Percentiles rank a stretch among this genome's conserved stretches.
Conservation (phyloP, 305 asterid genomes). For the Salvia sclarea region DNA sequence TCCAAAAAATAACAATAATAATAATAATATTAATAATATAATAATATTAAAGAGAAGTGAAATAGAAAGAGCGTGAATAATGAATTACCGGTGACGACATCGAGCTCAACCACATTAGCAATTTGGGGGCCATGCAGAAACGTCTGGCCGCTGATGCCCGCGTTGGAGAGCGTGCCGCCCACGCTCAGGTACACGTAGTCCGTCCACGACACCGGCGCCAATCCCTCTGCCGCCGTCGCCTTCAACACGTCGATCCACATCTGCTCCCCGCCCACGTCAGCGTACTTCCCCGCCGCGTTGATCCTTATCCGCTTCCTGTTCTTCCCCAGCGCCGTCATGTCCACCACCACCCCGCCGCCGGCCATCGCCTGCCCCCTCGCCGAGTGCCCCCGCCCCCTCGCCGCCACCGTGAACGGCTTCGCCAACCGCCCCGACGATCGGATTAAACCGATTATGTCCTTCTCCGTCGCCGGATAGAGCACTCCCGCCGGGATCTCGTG, state of each 20-base stretch:
- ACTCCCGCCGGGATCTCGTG: slow-evolving; percentile 52
- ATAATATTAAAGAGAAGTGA: neutral
- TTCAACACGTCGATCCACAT: slow-evolving; percentile 61
- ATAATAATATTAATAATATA: neutral
- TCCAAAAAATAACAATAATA: no score
- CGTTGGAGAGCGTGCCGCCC: slow-evolving; percentile 79
- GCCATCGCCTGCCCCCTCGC: slow-evolving; percentile 74
- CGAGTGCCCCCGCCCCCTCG: slow-evolving; percentile 70
- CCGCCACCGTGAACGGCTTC: slow-evolving; percentile 47
- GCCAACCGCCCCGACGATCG: slow-evolving; percentile 30
- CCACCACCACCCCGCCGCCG: slow-evolving; percentile 56
- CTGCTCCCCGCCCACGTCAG: slow-evolving; percentile 66
- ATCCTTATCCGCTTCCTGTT: slow-evolving; percentile 27
- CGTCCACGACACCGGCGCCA: slow-evolving; percentile 68
- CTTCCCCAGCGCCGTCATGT: slow-evolving; percentile 45
- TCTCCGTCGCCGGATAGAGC: slow-evolving; percentile 47
- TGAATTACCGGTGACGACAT: slow-evolving; percentile 54
- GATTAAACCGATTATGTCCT: slow-evolving; percentile 46
- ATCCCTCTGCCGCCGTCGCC: slow-evolving; percentile 39
- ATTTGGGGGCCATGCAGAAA: slow-evolving; percentile 74
- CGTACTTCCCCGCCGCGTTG: slow-evolving; percentile 42
- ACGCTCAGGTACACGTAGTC: slow-evolving; percentile 67
- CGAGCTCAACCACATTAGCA: slow-evolving; percentile 57
- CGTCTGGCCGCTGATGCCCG: slow-evolving; percentile 70
- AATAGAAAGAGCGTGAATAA: neutral